phyloP scores from a whole-genome alignment of 1,284 basidiomycete species.

The Laetiporus sulphureus region DNA sequence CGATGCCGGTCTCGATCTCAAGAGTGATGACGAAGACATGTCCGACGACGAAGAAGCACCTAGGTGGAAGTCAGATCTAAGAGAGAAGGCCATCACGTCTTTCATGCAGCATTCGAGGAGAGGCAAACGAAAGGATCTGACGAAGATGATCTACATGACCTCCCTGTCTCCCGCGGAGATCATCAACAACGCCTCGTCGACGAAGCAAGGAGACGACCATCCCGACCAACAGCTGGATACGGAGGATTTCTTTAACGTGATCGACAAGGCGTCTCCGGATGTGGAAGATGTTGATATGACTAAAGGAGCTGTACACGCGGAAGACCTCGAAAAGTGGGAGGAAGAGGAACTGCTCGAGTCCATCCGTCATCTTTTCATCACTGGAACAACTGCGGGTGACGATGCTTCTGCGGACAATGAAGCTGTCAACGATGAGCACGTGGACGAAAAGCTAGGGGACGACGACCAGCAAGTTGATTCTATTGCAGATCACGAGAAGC shows the following conservation, averaged over 20 bases:
- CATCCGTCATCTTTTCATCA: constrained; percentile 89
- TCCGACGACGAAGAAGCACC: constrained; percentile 43
- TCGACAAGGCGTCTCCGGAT: constrained; percentile 31
- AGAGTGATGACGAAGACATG: constrained; percentile 36
- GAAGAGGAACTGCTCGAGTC: constrained; percentile 82
- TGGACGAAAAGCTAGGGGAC: constrained; percentile 12
- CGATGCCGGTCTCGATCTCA: constrained; percentile 44
- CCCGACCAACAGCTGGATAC: constrained; percentile 33
- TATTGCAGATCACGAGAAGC: constrained; percentile 28
- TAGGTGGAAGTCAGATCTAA: constrained; percentile 76
- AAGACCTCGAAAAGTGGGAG: constrained; percentile 71
- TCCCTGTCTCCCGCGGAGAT: constrained; percentile 71
- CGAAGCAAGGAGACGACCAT: constrained; percentile 26
- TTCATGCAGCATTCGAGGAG: constrained; percentile 38
- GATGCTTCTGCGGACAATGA: constrained; percentile 38
- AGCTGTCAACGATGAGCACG: constrained; percentile 35
- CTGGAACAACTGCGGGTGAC: constrained; percentile 47
- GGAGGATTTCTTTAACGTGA: constrained; percentile 75
- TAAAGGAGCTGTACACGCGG: constrained; percentile 47
- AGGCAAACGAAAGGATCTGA: constrained; percentile 65
- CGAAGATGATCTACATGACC: constrained; percentile 80
- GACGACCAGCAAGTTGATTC: constrained; percentile 27
- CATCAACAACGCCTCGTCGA: constrained; percentile 36
- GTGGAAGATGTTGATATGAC: constrained; percentile 64
- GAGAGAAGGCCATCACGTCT: constrained; percentile 49